Base-by-base conservation (phyloP, 306 rosid species). In the Casuarina cunninghamiana region DNA sequence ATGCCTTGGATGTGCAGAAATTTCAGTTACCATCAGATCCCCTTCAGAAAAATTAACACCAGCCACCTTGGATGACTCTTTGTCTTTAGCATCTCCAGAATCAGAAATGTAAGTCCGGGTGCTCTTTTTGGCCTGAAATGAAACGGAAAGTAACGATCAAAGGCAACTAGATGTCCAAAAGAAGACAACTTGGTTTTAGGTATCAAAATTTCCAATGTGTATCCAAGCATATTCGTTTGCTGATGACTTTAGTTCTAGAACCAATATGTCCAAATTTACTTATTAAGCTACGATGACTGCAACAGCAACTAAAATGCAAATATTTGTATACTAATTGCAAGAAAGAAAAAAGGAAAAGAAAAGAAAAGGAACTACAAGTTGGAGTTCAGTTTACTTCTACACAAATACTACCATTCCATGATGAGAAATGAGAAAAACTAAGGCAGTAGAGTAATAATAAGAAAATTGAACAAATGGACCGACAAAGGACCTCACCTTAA, bases 1-100 rank as follows among this genome's bases (percentile, higher is more conserved):
- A 80, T 95, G 97, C 69, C 97, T 81, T 5, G 99, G 99, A 83
- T 95, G 97, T 0, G 91, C 94, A 81, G 84, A 80, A 48, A 95
- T 83, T 45, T 88, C 93, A 73, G 87, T 76, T 19, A 84, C 66
- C 8, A 71, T 50, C 68, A 88, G 73, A 73, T 76, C 91, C 41
- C 90, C 93, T 43, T 80, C 91, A 39, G 82, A 81, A 58, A 89
- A 57, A 68, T 82, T 80, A 80, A 92, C 75, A 61, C 92, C 95
- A 79, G 9, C 78, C 6, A 57, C 60, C 42, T 88, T 90, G n/a
- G 79, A 68, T 12, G 79, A 70, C 19, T 80, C 80, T 83, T 69
- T 88, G 39, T 72, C 91, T 81, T 83, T 85, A 38, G 69, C 70
- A 68, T 87, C 86, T 65, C 86, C 79, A 54, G 97, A 90, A 74